phyloP scores from a whole-genome alignment of 2,329 filamentous ascomycete genomes.

The Bipolaris sorokiniana region DNA sequence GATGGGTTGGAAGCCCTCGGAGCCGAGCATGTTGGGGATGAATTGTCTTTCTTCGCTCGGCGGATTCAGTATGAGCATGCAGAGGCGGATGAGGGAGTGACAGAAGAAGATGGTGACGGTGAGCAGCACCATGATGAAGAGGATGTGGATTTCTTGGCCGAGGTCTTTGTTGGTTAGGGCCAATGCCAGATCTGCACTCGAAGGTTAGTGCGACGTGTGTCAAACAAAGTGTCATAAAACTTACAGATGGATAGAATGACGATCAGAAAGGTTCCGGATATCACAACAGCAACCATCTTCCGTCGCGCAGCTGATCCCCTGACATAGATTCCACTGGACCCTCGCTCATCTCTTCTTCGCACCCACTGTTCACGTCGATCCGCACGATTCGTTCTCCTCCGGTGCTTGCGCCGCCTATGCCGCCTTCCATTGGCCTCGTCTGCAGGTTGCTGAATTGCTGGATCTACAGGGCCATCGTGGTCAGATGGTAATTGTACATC shows the following conservation, averaged over 20 bases:
- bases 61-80: slow-evolving; percentile 66
- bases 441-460: slow-evolving; percentile 58
- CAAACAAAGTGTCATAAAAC: slow-evolving; percentile 40
- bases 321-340: slow-evolving; percentile 25
- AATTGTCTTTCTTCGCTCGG: slow-evolving; percentile 31
- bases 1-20: slow-evolving; percentile 71
- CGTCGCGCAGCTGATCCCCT: slow-evolving; percentile 38
- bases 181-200: slow-evolving; percentile 70
- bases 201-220: background rate
- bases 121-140: slow-evolving; percentile 79
- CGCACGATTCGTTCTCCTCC: slow-evolving; percentile 36
- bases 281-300: slow-evolving; percentile 57
- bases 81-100: slow-evolving; percentile 76
- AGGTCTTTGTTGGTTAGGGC: slow-evolving; percentile 68
- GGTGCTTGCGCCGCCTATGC: slow-evolving; percentile 42
- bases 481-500: slow-evolving; percentile 34
- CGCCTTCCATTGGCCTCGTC: slow-evolving; percentile 52
- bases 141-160: slow-evolving; percentile 75
- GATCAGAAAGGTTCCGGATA: slow-evolving; percentile 68
- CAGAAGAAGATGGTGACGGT: slow-evolving; percentile 79
- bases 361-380: slow-evolving; percentile 35
- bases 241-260: slow-evolving; percentile 69
- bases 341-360: slow-evolving; percentile 29
- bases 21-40: slow-evolving; percentile 59
- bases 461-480: slow-evolving; percentile 53